Percentiles rank a stretch among this genome's conserved stretches.
Evolutionary conservation across 2,329 filamentous ascomycete genomes (phyloP).

Genomic region (Penicillium sp.): DNA sequence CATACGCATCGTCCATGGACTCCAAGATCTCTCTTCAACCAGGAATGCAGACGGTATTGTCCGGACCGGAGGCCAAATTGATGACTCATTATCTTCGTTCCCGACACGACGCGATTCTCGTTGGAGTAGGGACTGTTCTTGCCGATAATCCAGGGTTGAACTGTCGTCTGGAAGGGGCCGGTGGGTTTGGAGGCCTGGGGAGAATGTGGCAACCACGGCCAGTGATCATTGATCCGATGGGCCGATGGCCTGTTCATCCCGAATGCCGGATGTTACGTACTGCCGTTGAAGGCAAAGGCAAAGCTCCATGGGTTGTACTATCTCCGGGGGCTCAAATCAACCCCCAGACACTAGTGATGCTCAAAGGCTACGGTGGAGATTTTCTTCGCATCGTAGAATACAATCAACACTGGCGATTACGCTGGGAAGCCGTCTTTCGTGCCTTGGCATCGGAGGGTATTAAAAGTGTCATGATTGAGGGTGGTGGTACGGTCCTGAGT

Average conservation of each 20-base stretch:
- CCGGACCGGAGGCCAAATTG: slow-evolving; percentile 77
- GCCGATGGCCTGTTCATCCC: slow-evolving; percentile 66
- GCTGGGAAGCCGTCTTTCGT: slow-evolving; percentile 65
- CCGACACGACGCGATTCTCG: slow-evolving; percentile 76
- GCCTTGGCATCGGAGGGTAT: slow-evolving; percentile 61
- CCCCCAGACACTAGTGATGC: slow-evolving; percentile 45
- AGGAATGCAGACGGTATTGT: slow-evolving; percentile 78
- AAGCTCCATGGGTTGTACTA: slow-evolving; percentile 71
- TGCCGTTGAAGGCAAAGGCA: slow-evolving; percentile 63
- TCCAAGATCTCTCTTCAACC: slow-evolving; percentile 73
- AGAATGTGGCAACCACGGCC: slow-evolving; percentile 70
- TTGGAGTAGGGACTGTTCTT: slow-evolving; percentile 80
- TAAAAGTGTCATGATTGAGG: slow-evolving; percentile 86
- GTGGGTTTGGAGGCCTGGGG: slow-evolving; percentile 55
- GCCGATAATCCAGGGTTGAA: slow-evolving; percentile 86
- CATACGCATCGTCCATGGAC: slow-evolving; percentile 89
- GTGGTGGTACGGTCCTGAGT: slow-evolving; percentile 80
- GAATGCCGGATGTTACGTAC: slow-evolving; percentile 66
- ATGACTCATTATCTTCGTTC: slow-evolving; percentile 92
- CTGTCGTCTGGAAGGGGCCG: slow-evolving; percentile 66
- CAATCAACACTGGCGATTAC: slow-evolving; percentile 49
- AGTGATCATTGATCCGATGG: slow-evolving; percentile 74
- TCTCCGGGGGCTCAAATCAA: slow-evolving; percentile 49
- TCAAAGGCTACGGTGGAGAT: slow-evolving; percentile 50
- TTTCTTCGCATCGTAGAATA: slow-evolving; percentile 44